Conservation (phyloP, 306 rosid genomes). For the Notholithocarpus densiflorus region DNA sequence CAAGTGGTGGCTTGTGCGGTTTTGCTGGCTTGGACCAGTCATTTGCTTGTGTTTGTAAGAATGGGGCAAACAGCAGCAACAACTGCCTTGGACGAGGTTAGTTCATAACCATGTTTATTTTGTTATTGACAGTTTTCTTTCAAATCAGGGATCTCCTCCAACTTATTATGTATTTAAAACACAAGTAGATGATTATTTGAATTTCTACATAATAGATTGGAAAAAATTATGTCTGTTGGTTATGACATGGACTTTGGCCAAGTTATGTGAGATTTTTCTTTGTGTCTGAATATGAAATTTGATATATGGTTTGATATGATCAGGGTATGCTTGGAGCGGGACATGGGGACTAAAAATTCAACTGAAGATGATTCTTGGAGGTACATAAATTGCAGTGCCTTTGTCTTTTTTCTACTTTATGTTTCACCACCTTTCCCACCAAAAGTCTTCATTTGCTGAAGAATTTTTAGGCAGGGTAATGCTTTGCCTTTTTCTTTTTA, state of each 20-base stretch:
- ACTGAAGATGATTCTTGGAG: constrained; percentile 35
- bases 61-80: constrained; percentile 36
- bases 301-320: constrained; percentile 11
- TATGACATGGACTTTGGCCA: neutral
- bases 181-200: too few species aligned
- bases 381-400: constrained; percentile 24
- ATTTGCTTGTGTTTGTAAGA: constrained; percentile 43
- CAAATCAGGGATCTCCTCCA: too few species aligned
- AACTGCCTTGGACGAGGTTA: constrained; percentile 44
- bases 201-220: too few species aligned
- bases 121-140: neutral
- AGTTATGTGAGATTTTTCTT: neutral
- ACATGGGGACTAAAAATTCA: constrained; percentile 32
- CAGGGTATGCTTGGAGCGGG: constrained; percentile 47
- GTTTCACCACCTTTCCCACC: neutral
- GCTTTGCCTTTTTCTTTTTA: neutral
- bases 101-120: neutral
- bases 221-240: too few species aligned
- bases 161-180: too few species aligned
- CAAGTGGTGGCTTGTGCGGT: constrained; percentile 47
- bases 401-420: constrained; percentile 5
- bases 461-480: neutral
- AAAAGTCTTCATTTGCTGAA: neutral
- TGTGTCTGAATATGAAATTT: neutral
- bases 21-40: constrained; percentile 39